phyloP scores from a whole-genome alignment of 2,329 filamentous ascomycete species.

The Verticillium klebahnii region DNA sequence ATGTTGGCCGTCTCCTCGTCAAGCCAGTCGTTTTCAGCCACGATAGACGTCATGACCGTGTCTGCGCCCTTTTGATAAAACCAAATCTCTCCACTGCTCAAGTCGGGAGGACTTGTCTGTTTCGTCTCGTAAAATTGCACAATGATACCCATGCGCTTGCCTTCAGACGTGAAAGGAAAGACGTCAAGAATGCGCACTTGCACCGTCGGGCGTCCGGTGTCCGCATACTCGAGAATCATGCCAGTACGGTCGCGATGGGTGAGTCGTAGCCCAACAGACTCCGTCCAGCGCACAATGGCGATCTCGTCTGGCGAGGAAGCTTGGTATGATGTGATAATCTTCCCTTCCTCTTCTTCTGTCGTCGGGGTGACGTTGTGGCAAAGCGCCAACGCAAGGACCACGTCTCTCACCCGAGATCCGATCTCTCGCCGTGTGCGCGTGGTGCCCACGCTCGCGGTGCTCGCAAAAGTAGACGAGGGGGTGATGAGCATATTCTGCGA shows the following conservation, averaged over 20 bases:
- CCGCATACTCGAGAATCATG: slow-evolving; percentile 76
- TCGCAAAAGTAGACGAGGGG: slow-evolving; percentile 66
- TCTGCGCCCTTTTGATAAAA: slow-evolving; percentile 99
- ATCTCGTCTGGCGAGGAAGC: slow-evolving; percentile 97
- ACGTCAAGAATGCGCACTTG: slow-evolving; percentile 86
- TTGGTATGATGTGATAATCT: slow-evolving; percentile 80
- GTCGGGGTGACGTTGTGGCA: slow-evolving; percentile 98
- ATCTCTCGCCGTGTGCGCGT: slow-evolving; percentile 91
- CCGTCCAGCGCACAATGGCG: slow-evolving; percentile 93
- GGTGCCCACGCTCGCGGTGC: slow-evolving; percentile 55
- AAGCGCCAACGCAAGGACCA: slow-evolving; percentile 84
- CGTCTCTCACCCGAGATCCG: slow-evolving; percentile 84
- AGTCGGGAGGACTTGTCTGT: slow-evolving; percentile 38
- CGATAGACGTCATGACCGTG: slow-evolving; percentile 95
- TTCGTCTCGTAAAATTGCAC: slow-evolving; percentile 72
- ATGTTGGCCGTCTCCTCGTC: slow-evolving; percentile 99
- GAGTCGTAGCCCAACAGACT: slow-evolving; percentile 82
- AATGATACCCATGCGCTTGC: slow-evolving; percentile 97
- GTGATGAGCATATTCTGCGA: slow-evolving; percentile 59
- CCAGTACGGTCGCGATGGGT: slow-evolving; percentile 80
- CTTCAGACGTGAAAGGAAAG: slow-evolving; percentile 96
- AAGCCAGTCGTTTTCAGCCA: slow-evolving; percentile 95
- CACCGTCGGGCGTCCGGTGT: slow-evolving; percentile 70
- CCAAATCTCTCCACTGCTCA: slow-evolving; percentile 77
- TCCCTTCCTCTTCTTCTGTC: slow-evolving; percentile 74